Evolutionary conservation across 2,329 filamentous ascomycete species (phyloP).

Genomic region (Xylaria polymorpha): DNA sequence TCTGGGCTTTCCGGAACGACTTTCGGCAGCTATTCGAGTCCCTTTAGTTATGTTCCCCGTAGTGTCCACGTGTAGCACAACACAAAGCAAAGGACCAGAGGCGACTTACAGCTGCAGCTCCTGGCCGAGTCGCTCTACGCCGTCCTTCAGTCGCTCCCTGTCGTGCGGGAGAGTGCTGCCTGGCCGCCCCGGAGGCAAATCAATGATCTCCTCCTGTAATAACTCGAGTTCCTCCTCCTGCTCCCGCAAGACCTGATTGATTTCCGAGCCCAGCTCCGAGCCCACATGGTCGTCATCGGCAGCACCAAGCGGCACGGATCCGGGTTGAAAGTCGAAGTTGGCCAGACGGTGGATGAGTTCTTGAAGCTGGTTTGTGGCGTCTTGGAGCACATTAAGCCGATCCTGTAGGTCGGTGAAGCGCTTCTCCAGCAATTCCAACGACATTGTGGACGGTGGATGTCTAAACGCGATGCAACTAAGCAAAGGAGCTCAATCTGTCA

Average conservation of each 20-base stretch:
- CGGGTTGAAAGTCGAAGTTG: slow-evolving; percentile 68
- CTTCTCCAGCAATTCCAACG: slow-evolving; percentile 71
- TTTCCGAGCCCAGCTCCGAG: slow-evolving; percentile 81
- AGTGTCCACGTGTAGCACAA: not conserved
- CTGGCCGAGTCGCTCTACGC: slow-evolving; percentile 72
- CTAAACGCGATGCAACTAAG: not conserved
- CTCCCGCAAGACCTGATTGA: slow-evolving; percentile 79
- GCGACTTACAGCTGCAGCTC: slow-evolving; percentile 75
- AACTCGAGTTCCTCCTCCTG: slow-evolving; percentile 87
- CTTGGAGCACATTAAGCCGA: slow-evolving; percentile 70
- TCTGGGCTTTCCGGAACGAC: slow-evolving; percentile 83
- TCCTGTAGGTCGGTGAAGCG: slow-evolving; percentile 70
- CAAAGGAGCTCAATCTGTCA: slow-evolving; percentile 15
- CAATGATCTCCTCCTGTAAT: slow-evolving; percentile 80
- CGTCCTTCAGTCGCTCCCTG: slow-evolving; percentile 73
- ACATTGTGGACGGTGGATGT: slow-evolving; percentile 53
- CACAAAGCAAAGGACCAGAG: not conserved
- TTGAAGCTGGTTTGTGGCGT: slow-evolving; percentile 67
- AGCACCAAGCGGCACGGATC: slow-evolving; percentile 63
- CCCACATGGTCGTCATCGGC: slow-evolving; percentile 66
- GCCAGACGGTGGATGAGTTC: slow-evolving; percentile 70
- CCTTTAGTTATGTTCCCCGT: slow-evolving; percentile 7
- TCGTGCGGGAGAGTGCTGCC: slow-evolving; percentile 69
- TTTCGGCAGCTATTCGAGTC: slow-evolving; percentile 61
- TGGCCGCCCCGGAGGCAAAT: slow-evolving; percentile 65